These are phyloP conservation scores for Sorghum bicolor DNA, from an alignment of 176 grass and related monocot genomes.

Conservation along the genomic window DNA sequence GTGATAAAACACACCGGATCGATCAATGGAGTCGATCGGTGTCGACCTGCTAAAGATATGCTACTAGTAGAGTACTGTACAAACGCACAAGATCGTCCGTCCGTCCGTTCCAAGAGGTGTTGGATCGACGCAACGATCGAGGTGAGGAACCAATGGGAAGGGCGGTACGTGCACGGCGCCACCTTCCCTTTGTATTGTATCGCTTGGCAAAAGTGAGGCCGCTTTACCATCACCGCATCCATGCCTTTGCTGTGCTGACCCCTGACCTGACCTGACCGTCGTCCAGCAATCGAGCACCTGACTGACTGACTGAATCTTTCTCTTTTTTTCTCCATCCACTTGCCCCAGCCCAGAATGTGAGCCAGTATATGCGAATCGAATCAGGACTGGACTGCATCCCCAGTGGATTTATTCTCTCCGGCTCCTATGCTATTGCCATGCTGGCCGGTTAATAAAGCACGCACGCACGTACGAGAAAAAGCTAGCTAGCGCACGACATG, in stretches of 20 bases:
- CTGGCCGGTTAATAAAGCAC: no score
- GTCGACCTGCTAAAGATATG: background rate
- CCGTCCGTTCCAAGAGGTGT: background rate
- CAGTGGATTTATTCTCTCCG: no score
- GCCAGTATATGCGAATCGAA: no score
- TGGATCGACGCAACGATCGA: no score
- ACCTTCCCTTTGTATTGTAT: background rate
- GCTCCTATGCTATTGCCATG: background rate
- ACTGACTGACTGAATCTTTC: background rate
- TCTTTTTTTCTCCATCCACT: background rate
- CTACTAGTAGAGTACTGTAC: background rate
- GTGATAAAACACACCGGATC: no score
- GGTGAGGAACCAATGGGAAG: background rate
- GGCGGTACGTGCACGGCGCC: background rate
- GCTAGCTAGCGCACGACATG: no score
- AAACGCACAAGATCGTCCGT: background rate
- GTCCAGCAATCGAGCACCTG: background rate
- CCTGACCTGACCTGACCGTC: background rate
- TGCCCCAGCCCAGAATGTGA: background rate
- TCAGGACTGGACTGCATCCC: no score
- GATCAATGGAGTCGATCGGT: no score
- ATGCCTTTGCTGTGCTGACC: background rate
- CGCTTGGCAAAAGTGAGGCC: background rate
- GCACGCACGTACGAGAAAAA: no score
- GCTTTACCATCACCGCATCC: slow-evolving; percentile 22